Percentiles rank a stretch among this genome's conserved stretches.
These are phyloP conservation scores for Salix suchowensis DNA, from an alignment of 345 rosid species.

Conservation along the genomic window DNA sequence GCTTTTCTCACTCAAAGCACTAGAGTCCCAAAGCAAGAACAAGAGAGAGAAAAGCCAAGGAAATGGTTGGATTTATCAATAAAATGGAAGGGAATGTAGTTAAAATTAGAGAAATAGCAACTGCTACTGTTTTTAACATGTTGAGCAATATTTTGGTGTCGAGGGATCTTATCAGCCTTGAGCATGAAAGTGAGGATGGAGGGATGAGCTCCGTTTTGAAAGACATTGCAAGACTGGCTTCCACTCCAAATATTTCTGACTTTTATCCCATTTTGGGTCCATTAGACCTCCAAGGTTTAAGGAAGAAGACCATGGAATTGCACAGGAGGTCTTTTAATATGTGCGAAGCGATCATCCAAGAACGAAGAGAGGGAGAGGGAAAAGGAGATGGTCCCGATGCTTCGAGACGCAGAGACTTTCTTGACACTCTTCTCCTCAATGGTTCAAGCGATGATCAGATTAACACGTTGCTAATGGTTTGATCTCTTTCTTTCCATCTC, in stretches of 20 bases:
- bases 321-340: slow-evolving; percentile 7
- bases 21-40: slow-evolving; percentile 14
- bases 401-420: slow-evolving; percentile 19
- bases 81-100: slow-evolving; percentile 29
- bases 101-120: slow-evolving; percentile 22
- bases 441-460: slow-evolving; percentile 30
- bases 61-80: slow-evolving; percentile 24
- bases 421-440: slow-evolving; percentile 26
- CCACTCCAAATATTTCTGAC: slow-evolving; percentile 39
- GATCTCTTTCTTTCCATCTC: neutral
- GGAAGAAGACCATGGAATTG: slow-evolving; percentile 21
- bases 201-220: slow-evolving; percentile 20
- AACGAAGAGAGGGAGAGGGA: slow-evolving; percentile 3
- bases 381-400: slow-evolving; percentile 1
- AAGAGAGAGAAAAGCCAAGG: slow-evolving; percentile 23
- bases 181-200: slow-evolving; percentile 17
- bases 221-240: slow-evolving; percentile 19
- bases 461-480: slow-evolving; percentile 25
- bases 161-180: slow-evolving; percentile 20
- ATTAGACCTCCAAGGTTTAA: slow-evolving; percentile 29
- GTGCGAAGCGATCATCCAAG: slow-evolving; percentile 17
- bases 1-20: slow-evolving; percentile 30
- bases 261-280: slow-evolving; percentile 25
- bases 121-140: slow-evolving; percentile 30
- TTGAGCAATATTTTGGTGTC: slow-evolving; percentile 32